phyloP scores from a whole-genome alignment of 2,329 filamentous ascomycete species.

The Orbilia quercus region DNA sequence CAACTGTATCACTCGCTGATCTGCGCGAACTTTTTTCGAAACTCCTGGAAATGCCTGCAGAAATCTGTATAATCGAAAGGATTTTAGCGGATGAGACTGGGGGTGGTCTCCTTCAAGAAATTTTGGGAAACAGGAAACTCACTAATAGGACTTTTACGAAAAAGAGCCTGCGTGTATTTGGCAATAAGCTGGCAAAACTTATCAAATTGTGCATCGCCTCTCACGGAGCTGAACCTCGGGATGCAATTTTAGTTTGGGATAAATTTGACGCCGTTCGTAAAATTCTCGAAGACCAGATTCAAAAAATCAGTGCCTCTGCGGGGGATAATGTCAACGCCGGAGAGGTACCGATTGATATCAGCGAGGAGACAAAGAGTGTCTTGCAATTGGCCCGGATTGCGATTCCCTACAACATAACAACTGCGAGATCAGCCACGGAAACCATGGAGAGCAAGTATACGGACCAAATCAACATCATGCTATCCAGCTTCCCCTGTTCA shows the following conservation, averaged over 20 bases:
- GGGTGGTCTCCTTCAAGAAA: neutral
- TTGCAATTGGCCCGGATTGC: neutral
- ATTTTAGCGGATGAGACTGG: slow-evolving; percentile 8
- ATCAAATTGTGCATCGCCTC: slow-evolving; percentile 16
- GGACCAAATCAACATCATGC: slow-evolving; percentile 10
- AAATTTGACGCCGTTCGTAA: slow-evolving; percentile 1
- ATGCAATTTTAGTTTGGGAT: slow-evolving; percentile 8
- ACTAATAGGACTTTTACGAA: neutral
- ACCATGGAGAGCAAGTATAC: neutral
- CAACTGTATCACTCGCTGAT: neutral
- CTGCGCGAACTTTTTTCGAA: slow-evolving; percentile 18
- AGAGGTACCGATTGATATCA: neutral
- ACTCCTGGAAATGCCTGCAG: slow-evolving; percentile 13
- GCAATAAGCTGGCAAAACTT: slow-evolving; percentile 2
- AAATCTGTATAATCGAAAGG: slow-evolving; percentile 10
- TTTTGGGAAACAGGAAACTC: neutral
- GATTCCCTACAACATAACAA: slow-evolving; percentile 18
- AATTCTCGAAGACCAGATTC: slow-evolving; percentile 6
- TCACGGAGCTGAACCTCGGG: slow-evolving; percentile 6
- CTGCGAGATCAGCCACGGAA: neutral
- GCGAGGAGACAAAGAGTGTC: neutral
- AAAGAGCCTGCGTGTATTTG: slow-evolving; percentile 1
- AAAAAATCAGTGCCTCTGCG: neutral
- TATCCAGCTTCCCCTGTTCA: slow-evolving; percentile 28
- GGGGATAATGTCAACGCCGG: neutral